Evolutionary conservation across 768 basidiomycete species (phyloP), one percentile per base, ranked within the genome.

Genomic region (Lenzites betulinus): DNA sequence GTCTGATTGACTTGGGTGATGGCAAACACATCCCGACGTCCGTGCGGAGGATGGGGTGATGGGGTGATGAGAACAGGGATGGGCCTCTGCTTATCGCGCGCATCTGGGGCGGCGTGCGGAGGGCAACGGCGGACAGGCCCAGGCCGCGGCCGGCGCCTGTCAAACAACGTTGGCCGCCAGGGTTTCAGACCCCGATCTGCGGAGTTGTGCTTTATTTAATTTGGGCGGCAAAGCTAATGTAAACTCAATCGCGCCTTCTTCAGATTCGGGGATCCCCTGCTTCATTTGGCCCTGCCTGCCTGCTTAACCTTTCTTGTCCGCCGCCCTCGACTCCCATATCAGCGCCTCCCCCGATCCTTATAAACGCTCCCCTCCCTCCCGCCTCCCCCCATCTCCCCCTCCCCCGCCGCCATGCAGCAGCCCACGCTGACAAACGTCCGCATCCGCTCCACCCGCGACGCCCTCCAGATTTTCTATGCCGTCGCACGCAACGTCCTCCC

Each of bases 401-500:
- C 60, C 63, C 60, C 25, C 48, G 46, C 58, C 62, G 41, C 59
- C 55, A 89, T 90, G 87, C 91, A 93, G 72, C 81, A 79, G 43
- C 91, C 91, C 43, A 91, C 91, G 54, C 80, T 90, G 52, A 81
- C 82, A 54, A 87, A 86, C 71, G 85, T 91, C 44, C 87, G 89
- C 71, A 86, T 92, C 65, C 84, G 89, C 65, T 89, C 87, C 4
- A 89, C 88, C 15, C 79, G 85, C 64, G 91, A 93, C 71, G 90
- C 91, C n/a, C 79, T 88, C 51, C 86, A 88, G 63, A 87, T 93
- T 67, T 92, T 93, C 74, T 79, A 88, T 69, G 92, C 84, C 50
- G 91, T 92, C 51, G 87, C 89, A 11, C 79, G 79, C 60, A 81
- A 85, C 66, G 70, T 78, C 57, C 78, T 92, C 43, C 89, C 89